Evolutionary conservation across 495 filamentous ascomycete species (phyloP), one percentile per base, ranked within the genome.

Genomic region (Neurospora sp.): DNA sequence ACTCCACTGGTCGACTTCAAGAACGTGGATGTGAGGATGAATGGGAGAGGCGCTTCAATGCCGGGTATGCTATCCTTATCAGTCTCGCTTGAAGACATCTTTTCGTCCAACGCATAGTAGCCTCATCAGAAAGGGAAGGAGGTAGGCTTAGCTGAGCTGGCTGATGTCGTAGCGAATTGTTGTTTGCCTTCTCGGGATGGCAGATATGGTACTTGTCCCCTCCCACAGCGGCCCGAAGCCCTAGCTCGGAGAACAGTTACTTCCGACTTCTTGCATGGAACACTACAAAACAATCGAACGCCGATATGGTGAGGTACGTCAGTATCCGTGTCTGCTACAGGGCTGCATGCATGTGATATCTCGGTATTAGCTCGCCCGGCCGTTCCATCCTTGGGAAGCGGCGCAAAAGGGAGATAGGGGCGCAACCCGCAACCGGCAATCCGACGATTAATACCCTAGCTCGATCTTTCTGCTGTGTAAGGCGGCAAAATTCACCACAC

Each of bases 341-440:
- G 66, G 17, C 24, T 73, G 62, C 74, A 76, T 69, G 76, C 76
- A n/a, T 76, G 42, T 34, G 76, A 72, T 31, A 73, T 66, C 54
- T 66, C 54, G 28, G 54, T 5, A 62, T 34, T 17, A 34, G 28
- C 9, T 62, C 15, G 28, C 28, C 28, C 13, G 24, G 24, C 28
- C 74, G 38, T 39, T 76, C 13, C 59, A 69, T 8, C 71, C 74
- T 39, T 77, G 74, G 45, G 71, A 74, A 37, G 72, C 17, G 15
- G 59, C 54, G 28, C 24, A 15, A 62, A 7, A 38, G 69, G 38
- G 24, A 69, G 62, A 59, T 74, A 59, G 59, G 43, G 39, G 38
- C 73, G 76, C 74, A 77, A 73, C 39, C 74, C 7, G 71, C 71
- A 19, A 69, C 74, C 5, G 74, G 54, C 28, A 76, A 69, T 19